Evolutionary conservation across 768 basidiomycete species (phyloP).

Genomic region (Boletellus ananiceps): DNA sequence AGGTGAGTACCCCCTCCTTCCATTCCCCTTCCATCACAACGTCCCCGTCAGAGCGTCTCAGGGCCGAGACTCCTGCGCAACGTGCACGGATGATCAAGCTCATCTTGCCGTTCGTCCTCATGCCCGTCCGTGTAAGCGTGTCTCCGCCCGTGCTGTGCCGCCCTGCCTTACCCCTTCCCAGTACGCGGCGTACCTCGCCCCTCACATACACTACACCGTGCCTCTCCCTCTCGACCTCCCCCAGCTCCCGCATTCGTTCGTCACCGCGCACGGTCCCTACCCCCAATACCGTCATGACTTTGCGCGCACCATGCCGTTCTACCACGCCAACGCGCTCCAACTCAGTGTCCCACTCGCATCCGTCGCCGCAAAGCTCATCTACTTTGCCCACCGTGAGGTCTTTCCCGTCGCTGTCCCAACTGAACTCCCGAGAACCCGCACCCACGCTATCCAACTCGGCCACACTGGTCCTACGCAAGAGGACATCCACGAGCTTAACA

Average conservation of each 20-base stretch:
- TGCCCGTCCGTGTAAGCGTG: constrained; percentile 43
- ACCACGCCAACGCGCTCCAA: constrained; percentile 27
- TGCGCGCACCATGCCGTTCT: constrained; percentile 29
- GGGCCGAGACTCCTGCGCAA: constrained; percentile 22
- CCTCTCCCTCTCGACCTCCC: constrained; percentile 36
- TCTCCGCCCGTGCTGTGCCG: not conserved
- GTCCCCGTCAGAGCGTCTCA: constrained; percentile 26
- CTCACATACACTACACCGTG: constrained; percentile 55
- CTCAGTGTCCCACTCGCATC: constrained; percentile 43
- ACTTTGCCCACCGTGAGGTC: constrained; percentile 54
- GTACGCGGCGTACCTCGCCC: constrained; percentile 57
- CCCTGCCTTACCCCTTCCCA: constrained; percentile 22
- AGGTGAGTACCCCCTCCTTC: constrained; percentile 33
- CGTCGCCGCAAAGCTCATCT: constrained; percentile 58
- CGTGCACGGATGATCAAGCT: constrained; percentile 29
- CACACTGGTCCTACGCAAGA: constrained; percentile 46
- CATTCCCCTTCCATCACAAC: constrained; percentile 8
- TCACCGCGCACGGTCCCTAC: constrained; percentile 42
- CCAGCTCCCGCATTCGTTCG: constrained; percentile 26
- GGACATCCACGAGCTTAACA: constrained; percentile 58
- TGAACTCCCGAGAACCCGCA: constrained; percentile 31
- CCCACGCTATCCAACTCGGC: constrained; percentile 22
- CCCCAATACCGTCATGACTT: constrained; percentile 40
- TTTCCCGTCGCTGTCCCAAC: constrained; percentile 41
- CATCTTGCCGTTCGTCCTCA: constrained; percentile 44